Evolutionary conservation across 345 rosid genomes (phyloP).

Genomic region (Gossypium arboreum): DNA sequence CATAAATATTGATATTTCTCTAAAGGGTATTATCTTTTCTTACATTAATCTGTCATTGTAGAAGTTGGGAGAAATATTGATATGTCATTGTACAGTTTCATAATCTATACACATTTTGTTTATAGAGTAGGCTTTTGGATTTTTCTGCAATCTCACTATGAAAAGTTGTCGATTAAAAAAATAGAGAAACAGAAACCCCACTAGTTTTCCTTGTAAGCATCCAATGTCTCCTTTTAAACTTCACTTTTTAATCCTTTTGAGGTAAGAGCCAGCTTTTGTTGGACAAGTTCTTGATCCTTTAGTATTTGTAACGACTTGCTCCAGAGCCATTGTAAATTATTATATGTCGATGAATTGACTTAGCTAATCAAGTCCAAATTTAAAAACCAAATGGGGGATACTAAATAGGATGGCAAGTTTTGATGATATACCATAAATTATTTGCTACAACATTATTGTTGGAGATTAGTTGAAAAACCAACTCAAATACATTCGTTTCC

Average conservation of each 20-base stretch:
- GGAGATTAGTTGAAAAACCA: constrained; percentile 13
- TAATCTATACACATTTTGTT: neutral
- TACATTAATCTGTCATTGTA: neutral
- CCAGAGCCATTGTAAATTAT: constrained; percentile 4
- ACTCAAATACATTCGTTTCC: constrained; percentile 1
- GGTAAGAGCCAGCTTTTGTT: constrained; percentile 25
- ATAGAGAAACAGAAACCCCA: constrained; percentile 44
- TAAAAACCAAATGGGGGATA: neutral
- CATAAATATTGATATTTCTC: neutral
- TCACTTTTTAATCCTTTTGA: constrained; percentile 66
- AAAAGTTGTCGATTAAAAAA: constrained; percentile 18
- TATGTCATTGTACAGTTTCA: neutral
- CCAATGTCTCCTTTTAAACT: constrained; percentile 38
- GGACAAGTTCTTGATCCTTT: constrained; percentile 21
- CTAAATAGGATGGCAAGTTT: neutral
- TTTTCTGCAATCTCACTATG: constrained; percentile 27
- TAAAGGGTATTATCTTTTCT: neutral
- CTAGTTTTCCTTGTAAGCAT: constrained; percentile 37
- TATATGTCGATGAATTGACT: neutral
- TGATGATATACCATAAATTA: constrained; percentile 1
- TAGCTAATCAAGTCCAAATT: neutral
- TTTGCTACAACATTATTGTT: neutral
- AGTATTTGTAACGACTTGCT: constrained; percentile 34
- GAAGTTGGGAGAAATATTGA: neutral
- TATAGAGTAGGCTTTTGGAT: constrained; percentile 23